Percentiles rank a stretch among this genome's conserved stretches.
phyloP scores from a whole-genome alignment of 2,329 filamentous ascomycete genomes.

The Trichoderma cornu-damae region DNA sequence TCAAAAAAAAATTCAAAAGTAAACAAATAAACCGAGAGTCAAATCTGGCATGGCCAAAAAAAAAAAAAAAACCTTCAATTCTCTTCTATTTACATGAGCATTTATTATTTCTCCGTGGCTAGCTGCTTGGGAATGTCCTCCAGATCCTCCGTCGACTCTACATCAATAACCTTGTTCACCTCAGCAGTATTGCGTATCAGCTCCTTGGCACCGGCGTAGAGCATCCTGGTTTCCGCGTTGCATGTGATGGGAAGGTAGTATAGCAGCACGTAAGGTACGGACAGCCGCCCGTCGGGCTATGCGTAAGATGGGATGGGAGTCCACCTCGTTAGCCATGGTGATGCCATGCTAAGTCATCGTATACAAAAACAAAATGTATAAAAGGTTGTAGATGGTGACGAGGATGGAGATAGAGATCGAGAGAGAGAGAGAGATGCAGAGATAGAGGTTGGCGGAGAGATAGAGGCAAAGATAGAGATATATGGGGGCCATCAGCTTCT shows the following conservation, averaged over 20 bases:
- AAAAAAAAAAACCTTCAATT: neutral
- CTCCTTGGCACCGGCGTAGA: conserved; percentile 94
- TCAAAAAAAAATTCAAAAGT: neutral
- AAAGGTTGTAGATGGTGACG: neutral
- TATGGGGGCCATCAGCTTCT: too few relatives aligned
- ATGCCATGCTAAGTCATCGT: too few relatives aligned
- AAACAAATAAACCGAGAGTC: neutral
- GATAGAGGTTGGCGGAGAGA: too few relatives aligned
- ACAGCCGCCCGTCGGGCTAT: conserved; percentile 78
- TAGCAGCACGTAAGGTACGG: conserved; percentile 88
- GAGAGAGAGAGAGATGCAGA: too few relatives aligned
- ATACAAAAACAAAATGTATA: too few relatives aligned
- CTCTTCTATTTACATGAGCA: conserved; percentile 1
- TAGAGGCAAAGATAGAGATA: too few relatives aligned
- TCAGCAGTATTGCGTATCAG: conserved; percentile 90
- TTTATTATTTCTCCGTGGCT: conserved; percentile 28
- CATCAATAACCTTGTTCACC: conserved; percentile 81
- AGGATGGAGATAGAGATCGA: too few relatives aligned
- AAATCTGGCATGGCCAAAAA: conserved; percentile 11
- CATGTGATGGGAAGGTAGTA: conserved; percentile 93
- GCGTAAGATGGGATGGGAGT: too few relatives aligned
- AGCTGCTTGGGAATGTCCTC: conserved; percentile 70
- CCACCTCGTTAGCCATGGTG: neutral
- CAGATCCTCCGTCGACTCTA: conserved; percentile 74
- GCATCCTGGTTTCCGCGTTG: conserved; percentile 81